A percentile compares a stretch with the other conserved stretches of the same genome.
Conservation (phyloP, 805 yeast genomes). For the Pichia californica region DNA sequence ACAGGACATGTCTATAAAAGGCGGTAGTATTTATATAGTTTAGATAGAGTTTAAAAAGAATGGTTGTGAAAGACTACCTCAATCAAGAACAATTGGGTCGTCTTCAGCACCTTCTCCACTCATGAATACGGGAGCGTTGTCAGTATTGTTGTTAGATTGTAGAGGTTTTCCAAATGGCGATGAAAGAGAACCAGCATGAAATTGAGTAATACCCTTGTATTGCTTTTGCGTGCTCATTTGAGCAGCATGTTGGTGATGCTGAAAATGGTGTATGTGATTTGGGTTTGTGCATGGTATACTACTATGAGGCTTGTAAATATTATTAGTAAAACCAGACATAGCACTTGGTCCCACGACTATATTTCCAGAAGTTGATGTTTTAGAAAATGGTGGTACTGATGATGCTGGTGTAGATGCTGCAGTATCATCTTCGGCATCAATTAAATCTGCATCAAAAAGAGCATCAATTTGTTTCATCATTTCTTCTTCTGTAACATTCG, state of each 20-base stretch:
- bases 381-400: too few species aligned
- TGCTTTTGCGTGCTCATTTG: not conserved
- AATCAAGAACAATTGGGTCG: conserved; percentile 29
- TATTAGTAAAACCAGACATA: too few species aligned
- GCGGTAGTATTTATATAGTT: too few species aligned
- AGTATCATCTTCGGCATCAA: not conserved
- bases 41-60: not conserved
- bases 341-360: too few species aligned
- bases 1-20: too few species aligned
- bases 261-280: not conserved
- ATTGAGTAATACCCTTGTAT: conserved; percentile 6
- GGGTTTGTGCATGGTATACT: too few species aligned
- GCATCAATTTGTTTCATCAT: conserved; percentile 11
- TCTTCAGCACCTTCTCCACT: conserved; percentile 27
- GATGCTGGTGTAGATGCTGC: not conserved
- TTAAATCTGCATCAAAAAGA: conserved; percentile 6
- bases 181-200: conserved; percentile 7
- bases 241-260: not conserved
- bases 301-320: not conserved
- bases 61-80: too few species aligned
- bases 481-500: conserved; percentile 1
- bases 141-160: not conserved
- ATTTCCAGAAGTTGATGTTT: too few species aligned
- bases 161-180: too few species aligned
- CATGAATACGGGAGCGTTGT: conserved; percentile 21